Percentiles rank a stretch among this genome's conserved stretches.
phyloP scores from a whole-genome alignment of 2,329 filamentous ascomycete genomes.

The Fusarium aywerte region DNA sequence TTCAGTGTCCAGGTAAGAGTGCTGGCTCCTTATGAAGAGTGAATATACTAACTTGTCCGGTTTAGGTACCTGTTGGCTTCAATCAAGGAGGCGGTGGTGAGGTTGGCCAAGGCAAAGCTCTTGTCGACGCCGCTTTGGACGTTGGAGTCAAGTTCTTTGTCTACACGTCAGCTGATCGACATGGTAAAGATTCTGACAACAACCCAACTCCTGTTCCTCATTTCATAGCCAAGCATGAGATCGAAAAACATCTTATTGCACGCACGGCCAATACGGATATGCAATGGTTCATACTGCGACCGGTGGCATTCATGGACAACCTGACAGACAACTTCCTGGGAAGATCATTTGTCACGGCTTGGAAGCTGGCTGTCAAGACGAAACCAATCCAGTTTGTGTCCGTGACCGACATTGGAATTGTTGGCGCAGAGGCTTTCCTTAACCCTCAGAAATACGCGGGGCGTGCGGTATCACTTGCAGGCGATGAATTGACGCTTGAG shows the following conservation, averaged over 20 bases:
- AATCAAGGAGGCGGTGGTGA: constrained; percentile 10
- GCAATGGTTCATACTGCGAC: constrained; percentile 53
- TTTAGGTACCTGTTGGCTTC: constrained; percentile 1
- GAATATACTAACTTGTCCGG: not conserved
- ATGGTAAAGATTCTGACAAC: constrained; percentile 61
- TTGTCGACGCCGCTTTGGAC: constrained; percentile 66
- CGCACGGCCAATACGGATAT: constrained; percentile 48
- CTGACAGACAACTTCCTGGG: constrained; percentile 47
- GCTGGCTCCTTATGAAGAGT: accelerated
- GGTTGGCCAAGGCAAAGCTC: constrained; percentile 61
- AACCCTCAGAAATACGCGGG: constrained; percentile 11
- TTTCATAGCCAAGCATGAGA: constrained; percentile 68
- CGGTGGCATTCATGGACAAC: constrained; percentile 57
- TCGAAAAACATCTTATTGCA: constrained; percentile 68
- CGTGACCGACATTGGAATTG: constrained; percentile 8
- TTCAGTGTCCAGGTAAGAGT: constrained; percentile 23
- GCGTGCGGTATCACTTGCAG: constrained; percentile 11
- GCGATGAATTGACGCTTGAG: constrained; percentile 12
- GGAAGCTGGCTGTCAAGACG: constrained; percentile 46
- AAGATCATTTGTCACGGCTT: constrained; percentile 49
- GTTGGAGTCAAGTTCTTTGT: constrained; percentile 68
- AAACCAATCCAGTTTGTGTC: constrained; percentile 39
- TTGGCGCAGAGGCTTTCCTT: constrained; percentile 14
- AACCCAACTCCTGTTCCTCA: constrained; percentile 67
- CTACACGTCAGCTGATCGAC: constrained; percentile 70